Evolutionary conservation across 2,329 filamentous ascomycete species (phyloP).

Genomic region (Phialocephala sp.): DNA sequence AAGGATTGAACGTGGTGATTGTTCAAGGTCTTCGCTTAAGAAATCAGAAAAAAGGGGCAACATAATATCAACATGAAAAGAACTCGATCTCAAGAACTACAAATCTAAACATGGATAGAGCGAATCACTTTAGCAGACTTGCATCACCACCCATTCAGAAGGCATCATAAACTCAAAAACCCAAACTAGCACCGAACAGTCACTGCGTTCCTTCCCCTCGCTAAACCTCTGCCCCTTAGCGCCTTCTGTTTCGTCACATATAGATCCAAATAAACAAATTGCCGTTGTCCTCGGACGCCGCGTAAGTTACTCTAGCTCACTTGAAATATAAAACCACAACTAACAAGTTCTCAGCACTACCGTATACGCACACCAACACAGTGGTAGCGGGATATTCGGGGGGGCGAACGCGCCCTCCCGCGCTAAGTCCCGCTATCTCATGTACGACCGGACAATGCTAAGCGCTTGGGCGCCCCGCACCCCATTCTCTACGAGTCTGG

Average conservation of each 20-base stretch:
- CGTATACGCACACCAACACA: slow-evolving; percentile 1
- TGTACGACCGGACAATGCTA: not conserved
- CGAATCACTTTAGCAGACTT: too few species aligned
- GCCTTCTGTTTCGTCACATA: not conserved
- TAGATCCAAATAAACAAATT: not conserved
- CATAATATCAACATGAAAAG: not conserved
- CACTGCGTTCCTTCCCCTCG: not conserved
- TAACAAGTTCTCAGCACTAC: not conserved
- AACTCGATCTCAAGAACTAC: not conserved
- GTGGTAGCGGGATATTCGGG: not conserved
- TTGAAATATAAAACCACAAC: not conserved
- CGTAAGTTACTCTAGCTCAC: not conserved
- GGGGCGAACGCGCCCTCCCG: not conserved
- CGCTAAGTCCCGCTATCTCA: not conserved
- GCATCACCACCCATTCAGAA: too few species aligned
- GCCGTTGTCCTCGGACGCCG: not conserved
- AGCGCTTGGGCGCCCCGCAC: slow-evolving; percentile 1
- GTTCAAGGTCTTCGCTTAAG: not conserved
- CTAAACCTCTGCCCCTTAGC: not conserved
- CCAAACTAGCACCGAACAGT: not conserved
- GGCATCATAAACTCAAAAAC: too few species aligned
- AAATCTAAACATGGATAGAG: not conserved
- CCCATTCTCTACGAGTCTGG: not conserved
- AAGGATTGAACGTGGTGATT: not conserved
- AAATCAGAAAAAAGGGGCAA: not conserved